These are phyloP conservation scores for Mortierella alpina DNA, from an alignment of 192 early-diverging fungal species.

Conservation along the genomic window DNA sequence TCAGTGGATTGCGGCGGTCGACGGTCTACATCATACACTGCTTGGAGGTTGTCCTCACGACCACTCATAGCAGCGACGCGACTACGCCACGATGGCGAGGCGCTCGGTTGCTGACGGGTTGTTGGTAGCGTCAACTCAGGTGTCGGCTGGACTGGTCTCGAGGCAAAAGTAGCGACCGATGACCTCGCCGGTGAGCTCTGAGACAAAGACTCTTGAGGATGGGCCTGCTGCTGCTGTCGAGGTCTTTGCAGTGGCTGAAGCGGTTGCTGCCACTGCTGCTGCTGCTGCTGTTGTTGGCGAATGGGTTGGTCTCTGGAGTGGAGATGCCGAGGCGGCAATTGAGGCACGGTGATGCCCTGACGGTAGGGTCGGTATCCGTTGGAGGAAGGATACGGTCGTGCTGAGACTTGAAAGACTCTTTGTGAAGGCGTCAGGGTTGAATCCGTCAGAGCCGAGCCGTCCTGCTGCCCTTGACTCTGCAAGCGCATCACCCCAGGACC, in stretches of 20 bases:
- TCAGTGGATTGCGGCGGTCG: conserved; percentile 44
- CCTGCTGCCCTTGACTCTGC: neutral
- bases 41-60: neutral
- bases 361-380: conserved; percentile 32
- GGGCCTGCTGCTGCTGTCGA: conserved; percentile 1
- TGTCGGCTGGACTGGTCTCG: too few relatives aligned
- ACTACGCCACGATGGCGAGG: neutral
- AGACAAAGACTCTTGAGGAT: conserved; percentile 1
- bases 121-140: too few relatives aligned
- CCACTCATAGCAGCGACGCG: neutral
- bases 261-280: neutral
- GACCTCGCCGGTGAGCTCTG: neutral
- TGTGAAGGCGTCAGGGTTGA: neutral
- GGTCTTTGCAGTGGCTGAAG: neutral
- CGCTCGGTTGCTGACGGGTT: neutral
- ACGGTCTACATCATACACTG: conserved; percentile 39
- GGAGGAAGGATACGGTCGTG: conserved; percentile 27
- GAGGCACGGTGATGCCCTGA: conserved; percentile 12
- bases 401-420: conserved; percentile 4
- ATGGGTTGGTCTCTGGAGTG: too few relatives aligned
- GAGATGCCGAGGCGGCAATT: conserved; percentile 6
- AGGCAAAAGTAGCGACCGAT: too few relatives aligned
- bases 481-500: neutral
- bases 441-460: neutral
- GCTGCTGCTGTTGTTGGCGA: conserved; percentile 6